Base-by-base conservation (phyloP, 1,139 yeast species). In the Suzukiozyma palmioleophila region DNA sequence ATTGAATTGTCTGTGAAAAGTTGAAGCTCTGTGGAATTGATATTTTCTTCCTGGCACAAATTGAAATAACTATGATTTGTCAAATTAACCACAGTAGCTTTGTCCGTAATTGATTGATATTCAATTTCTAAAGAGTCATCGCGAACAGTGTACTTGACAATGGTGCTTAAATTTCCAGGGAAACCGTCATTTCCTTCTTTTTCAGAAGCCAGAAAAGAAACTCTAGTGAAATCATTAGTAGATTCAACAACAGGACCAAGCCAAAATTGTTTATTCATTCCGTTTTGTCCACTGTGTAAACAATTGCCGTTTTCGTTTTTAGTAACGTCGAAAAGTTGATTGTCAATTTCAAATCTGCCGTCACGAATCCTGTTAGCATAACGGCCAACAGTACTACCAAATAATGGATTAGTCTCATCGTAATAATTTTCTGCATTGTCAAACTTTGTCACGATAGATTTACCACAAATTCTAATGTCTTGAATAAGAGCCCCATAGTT, bases 61-160 rank as follows among this genome's bases (percentile, higher is more conserved):
- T 75, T 78, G 67, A 79, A 79, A 57, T 79, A 81, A 13, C 81
- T 62, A 54, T 82, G 89, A 57, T 81, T 82, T 37, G 87, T 79
- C 56, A 82, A 61, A 50, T 77, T 75, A 38, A 81, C 66, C 24
- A 74, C 64, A 3, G 88, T 79, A 36, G 73, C 64, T 51, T 58
- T 63, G 13, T 52, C 46, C 4, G 70, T 55, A 16, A 54, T 54
- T 21, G 79, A 75, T 47, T 67, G 69, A 52, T 68, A 79, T 49
- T 78, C 83, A 38, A 77, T 53, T 18, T 61, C 68, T 38, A 72
- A 56, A 3, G 58, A 47, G 12, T 48, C 52, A 8, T 54, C 52
- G 15, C 50, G 56, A 27, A 75, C 49, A 11, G 65, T 64, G 52
- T 77, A 79, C 36, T 54, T 69, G 36, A 74, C 76, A 16, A 52